Conservation (phyloP, 768 basidiomycete species). For the Suillus variegatus region DNA sequence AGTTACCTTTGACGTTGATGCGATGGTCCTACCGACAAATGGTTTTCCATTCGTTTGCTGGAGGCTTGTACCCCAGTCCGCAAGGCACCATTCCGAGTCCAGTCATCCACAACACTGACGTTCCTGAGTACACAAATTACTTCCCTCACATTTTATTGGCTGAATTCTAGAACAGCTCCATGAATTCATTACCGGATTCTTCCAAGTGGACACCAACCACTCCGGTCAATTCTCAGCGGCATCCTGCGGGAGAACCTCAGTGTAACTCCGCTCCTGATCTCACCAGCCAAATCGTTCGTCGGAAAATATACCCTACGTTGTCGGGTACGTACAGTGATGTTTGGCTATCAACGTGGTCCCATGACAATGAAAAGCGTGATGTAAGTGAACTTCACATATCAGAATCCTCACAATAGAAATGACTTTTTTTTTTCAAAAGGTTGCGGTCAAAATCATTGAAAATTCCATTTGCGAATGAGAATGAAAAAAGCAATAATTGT, state of each 20-base stretch:
- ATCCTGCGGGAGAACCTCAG: background rate
- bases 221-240: background rate
- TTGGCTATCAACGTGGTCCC: background rate
- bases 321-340: background rate
- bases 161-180: background rate
- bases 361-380: background rate
- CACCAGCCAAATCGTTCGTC: background rate
- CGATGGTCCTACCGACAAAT: background rate
- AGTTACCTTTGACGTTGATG: background rate
- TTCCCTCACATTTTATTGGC: background rate
- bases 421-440: background rate
- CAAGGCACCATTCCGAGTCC: background rate
- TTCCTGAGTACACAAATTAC: background rate
- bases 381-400: background rate
- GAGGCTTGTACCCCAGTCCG: background rate
- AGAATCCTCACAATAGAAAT: background rate
- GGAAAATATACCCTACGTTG: background rate
- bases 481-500: background rate
- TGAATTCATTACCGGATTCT: background rate
- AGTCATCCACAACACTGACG: background rate
- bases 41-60: background rate
- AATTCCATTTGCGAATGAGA: background rate
- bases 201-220: background rate
- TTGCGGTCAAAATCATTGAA: conserved; percentile 2
- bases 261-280: background rate